Evolutionary conservation across 140 eudicot genomes (phyloP).

Genomic region (Artemisia princeps): DNA sequence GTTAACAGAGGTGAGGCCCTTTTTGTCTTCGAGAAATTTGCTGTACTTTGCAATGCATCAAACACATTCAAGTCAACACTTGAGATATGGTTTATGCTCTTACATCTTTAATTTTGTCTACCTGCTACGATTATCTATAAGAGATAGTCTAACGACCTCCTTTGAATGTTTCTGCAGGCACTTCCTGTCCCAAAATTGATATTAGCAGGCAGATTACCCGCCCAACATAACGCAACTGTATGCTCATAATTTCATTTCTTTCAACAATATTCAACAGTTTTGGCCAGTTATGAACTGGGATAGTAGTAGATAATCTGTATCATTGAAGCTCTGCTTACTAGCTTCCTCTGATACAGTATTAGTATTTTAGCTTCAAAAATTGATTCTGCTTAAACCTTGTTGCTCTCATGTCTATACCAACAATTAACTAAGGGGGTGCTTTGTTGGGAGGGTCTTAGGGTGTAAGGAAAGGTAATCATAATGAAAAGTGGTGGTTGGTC

Average conservation of each 20-base stretch:
- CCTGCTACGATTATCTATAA: conserved; percentile 14
- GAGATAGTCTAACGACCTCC: conserved; percentile 2
- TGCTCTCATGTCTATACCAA: conserved; percentile 1
- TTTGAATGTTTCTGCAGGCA: conserved; percentile 46
- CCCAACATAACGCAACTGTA: conserved; percentile 95
- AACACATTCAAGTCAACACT: conserved; percentile 11
- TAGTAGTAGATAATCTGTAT: neutral
- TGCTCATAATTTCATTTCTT: neutral
- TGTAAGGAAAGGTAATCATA: too few relatives aligned
- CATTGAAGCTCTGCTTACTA: neutral
- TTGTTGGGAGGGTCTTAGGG: too few relatives aligned
- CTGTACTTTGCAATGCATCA: conserved; percentile 7
- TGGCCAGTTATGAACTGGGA: neutral
- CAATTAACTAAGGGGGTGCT: neutral
- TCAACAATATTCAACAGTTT: conserved; percentile 1
- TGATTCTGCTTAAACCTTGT: neutral
- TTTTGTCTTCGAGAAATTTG: conserved; percentile 1
- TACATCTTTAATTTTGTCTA: conserved; percentile 6
- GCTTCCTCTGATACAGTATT: neutral
- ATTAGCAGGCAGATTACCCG: conserved; percentile 92
- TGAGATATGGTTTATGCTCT: conserved; percentile 21
- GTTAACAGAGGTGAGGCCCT: conserved; percentile 67
- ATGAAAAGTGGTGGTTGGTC: too few relatives aligned
- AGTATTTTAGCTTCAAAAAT: conserved; percentile 4
- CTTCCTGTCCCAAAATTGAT: conserved; percentile 87